phyloP scores from a whole-genome alignment of 805 yeast species.

The Scheffersomyces coipomensis region DNA sequence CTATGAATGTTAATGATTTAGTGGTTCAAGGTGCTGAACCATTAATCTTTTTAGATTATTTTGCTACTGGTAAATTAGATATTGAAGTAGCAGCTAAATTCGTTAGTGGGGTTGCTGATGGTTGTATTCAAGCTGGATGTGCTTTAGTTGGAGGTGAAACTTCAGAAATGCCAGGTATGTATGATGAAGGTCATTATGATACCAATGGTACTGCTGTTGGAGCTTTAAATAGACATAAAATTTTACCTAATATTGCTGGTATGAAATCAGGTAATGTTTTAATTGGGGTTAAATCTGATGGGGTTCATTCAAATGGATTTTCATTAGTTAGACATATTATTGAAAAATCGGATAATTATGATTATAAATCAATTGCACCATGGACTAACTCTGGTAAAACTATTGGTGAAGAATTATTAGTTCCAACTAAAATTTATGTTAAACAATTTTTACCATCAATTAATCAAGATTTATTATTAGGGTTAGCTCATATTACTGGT shows the following conservation, averaged over 20 bases:
- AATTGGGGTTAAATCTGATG: slow-evolving; percentile 86
- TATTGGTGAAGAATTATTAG: slow-evolving; percentile 81
- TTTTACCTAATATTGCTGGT: slow-evolving; percentile 66
- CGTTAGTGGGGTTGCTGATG: slow-evolving; percentile 94
- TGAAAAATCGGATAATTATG: slow-evolving; percentile 68
- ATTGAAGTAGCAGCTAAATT: slow-evolving; percentile 80
- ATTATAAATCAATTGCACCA: slow-evolving; percentile 78
- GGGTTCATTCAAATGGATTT: slow-evolving; percentile 95
- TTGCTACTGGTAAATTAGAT: slow-evolving; percentile 91
- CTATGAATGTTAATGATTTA: slow-evolving; percentile 97
- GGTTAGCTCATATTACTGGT: slow-evolving; percentile 96
- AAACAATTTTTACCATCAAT: slow-evolving; percentile 81
- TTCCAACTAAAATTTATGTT: slow-evolving; percentile 94
- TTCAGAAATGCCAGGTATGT: slow-evolving; percentile 99
- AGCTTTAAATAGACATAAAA: slow-evolving; percentile 74
- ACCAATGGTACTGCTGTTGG: slow-evolving; percentile 99
- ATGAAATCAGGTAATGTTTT: slow-evolving; percentile 82
- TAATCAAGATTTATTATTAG: slow-evolving; percentile 66
- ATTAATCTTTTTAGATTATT: slow-evolving; percentile 89
- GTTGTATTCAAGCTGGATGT: slow-evolving; percentile 93
- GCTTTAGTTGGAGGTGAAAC: slow-evolving; percentile 99
- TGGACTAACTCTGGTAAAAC: slow-evolving; percentile 67
- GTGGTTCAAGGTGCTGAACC: slow-evolving; percentile 99
- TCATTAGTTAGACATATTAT: slow-evolving; percentile 91
- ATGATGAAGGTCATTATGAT: slow-evolving; percentile 92